Conservation (phyloP, 2,329 filamentous ascomycete species). For the Hypoxylon sp. region DNA sequence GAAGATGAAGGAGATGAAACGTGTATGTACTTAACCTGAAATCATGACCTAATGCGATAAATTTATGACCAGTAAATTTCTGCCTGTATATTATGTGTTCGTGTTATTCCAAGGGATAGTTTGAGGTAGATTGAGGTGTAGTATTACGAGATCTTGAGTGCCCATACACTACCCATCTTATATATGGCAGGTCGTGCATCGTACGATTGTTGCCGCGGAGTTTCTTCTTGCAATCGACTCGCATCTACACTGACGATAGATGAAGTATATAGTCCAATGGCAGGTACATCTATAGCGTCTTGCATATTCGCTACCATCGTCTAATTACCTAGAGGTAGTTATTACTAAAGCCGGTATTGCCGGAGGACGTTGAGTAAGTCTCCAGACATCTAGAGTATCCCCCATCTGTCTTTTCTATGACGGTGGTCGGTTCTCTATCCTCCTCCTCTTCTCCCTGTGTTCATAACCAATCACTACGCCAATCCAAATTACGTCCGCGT, state of each 20-base stretch:
- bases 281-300: not conserved
- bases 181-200: not conserved
- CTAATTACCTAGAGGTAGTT: not conserved
- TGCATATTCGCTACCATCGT: conserved; percentile 2
- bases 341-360: not conserved
- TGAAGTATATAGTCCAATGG: not conserved
- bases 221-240: not conserved
- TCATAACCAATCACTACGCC: not conserved
- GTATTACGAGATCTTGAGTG: not conserved
- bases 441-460: not conserved
- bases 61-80: conserved; percentile 21
- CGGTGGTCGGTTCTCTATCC: not conserved
- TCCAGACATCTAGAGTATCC: not conserved
- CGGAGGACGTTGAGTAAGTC: not conserved
- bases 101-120: not conserved
- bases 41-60: conserved; percentile 44
- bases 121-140: not conserved
- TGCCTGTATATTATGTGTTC: not conserved
- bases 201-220: not conserved
- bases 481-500: not conserved
- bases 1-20: conserved; percentile 19
- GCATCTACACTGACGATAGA: not conserved
- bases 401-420: not conserved
- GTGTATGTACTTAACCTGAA: conserved; percentile 32
- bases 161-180: not conserved